Evolutionary conservation across 345 rosid species (phyloP), one percentile per base, ranked within the genome.

Genomic region (Mercurialis annua): DNA sequence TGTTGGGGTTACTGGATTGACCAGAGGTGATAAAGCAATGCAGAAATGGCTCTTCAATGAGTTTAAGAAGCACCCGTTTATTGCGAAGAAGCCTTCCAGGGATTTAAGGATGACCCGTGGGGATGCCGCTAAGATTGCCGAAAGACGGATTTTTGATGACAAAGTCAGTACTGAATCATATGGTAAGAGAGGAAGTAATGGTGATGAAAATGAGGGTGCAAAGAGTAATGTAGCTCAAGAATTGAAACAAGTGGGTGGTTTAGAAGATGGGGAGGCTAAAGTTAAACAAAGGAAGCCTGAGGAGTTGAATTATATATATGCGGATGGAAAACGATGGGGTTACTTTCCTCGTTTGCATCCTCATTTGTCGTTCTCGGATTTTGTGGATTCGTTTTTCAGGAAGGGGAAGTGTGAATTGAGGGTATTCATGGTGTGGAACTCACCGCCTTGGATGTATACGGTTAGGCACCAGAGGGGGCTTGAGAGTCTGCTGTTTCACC

Each of bases 261-360:
- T 30, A 44, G 57, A 70, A 60, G 62, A 33, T 61, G 52, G 50
- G 48, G 66, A 65, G 60, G 64, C 72, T 40, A 59, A 79, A 38
- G 53, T 59, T 69, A 73, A 68, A 56, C 50, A 65, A 63, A 70
- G 59, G 51, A 62, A 57, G 66, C 48, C 80, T 56, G 93, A 86
- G 78, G 71, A 77, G 64, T 60, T 74, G 8, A 78, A 78, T 77
- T 86, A 86, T 78, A 16, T 85, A 12, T 85, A 81, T 80, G 92
- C 96, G 9, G 99, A 94, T 86, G 98, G 98, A 55, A 86, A 72
- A 65, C 86, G 84, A 79, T 91, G 96, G 99, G 98, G 98, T 24
- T 94, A 89, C 78, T 89, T 80, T 72, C 98, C 99, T 50, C 92
- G 90, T 57, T 59, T 91, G 71, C 83, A 83, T 76, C 84, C 84